Conservation (phyloP, 768 basidiomycete genomes). For the Leccinum rimulosum region DNA sequence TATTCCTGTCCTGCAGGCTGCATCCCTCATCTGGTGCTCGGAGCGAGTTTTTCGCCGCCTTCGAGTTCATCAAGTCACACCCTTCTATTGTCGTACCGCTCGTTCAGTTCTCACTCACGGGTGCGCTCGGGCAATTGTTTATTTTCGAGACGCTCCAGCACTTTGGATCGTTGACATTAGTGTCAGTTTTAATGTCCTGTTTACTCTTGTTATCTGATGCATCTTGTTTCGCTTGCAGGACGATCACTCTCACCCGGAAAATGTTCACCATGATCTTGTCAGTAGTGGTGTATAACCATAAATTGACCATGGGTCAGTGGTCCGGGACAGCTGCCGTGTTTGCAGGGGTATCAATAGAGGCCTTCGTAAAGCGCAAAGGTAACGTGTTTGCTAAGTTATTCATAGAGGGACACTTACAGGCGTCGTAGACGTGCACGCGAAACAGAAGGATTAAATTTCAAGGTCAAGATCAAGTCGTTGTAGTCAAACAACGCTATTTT, state of each 20-base stretch:
- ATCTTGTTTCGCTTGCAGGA: slow-evolving; percentile 44
- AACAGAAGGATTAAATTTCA: slow-evolving; percentile 64
- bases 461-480: slow-evolving; percentile 75
- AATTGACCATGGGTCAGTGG: slow-evolving; percentile 85
- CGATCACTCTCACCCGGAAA: slow-evolving; percentile 94
- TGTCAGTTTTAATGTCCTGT: slow-evolving; percentile 50
- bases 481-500: slow-evolving; percentile 34
- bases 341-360: slow-evolving; percentile 92
- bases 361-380: slow-evolving; percentile 88
- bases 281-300: slow-evolving; percentile 89
- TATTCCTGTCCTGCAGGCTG: slow-evolving; percentile 61
- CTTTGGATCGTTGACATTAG: slow-evolving; percentile 86
- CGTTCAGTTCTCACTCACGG: slow-evolving; percentile 82
- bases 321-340: slow-evolving; percentile 89
- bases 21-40: slow-evolving; percentile 61
- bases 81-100: slow-evolving; percentile 73
- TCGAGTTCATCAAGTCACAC: slow-evolving; percentile 75
- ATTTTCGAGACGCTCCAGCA: slow-evolving; percentile 95
- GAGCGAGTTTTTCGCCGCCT: slow-evolving; percentile 63
- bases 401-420: slow-evolving; percentile 3
- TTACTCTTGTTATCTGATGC: background rate
- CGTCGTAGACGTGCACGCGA: slow-evolving; percentile 71
- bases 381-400: slow-evolving; percentile 12
- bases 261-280: slow-evolving; percentile 97
- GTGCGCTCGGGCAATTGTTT: slow-evolving; percentile 93